phyloP scores from a whole-genome alignment of 225 moss, liverwort and hornwort species.

The Takakia lepidozioides region DNA sequence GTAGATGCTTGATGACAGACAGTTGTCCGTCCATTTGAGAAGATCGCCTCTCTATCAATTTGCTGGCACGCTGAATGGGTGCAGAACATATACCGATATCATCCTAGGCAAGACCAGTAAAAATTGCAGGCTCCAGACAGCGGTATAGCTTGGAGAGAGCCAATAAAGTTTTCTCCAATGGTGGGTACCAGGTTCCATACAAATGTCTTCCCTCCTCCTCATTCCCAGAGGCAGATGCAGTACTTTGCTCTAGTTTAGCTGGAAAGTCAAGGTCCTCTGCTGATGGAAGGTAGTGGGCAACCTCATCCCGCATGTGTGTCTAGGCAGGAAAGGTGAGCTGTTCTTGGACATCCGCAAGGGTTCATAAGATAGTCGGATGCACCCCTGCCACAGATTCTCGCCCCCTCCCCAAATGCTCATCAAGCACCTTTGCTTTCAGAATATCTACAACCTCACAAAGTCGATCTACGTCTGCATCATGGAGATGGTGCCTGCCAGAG shows the following conservation, averaged over 20 bases:
- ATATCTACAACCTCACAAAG: conserved; percentile 46
- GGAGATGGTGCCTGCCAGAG: conserved; percentile 39
- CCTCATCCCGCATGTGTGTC: conserved; percentile 58
- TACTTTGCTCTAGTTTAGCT: too few relatives aligned
- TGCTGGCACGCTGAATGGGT: too few relatives aligned
- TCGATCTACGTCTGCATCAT: conserved; percentile 52
- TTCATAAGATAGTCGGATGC: conserved; percentile 39
- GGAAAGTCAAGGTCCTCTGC: too few relatives aligned
- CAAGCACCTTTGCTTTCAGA: conserved; percentile 41
- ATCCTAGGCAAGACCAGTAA: conserved; percentile 52
- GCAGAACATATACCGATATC: conserved; percentile 35
- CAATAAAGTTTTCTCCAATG: too few relatives aligned
- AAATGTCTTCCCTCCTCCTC: conserved; percentile 23
- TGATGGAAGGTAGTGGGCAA: conserved; percentile 37
- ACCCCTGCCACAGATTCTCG: conserved; percentile 37
- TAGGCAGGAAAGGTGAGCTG: conserved; percentile 45
- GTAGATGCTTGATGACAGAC: conserved; percentile 42
- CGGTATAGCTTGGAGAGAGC: too few relatives aligned
- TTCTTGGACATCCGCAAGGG: conserved; percentile 52
- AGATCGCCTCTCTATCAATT: too few relatives aligned
- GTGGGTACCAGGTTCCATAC: too few relatives aligned
- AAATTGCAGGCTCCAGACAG: too few relatives aligned
- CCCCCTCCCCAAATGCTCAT: too few relatives aligned
- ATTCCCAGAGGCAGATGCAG: too few relatives aligned
- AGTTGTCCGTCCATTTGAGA: conserved; percentile 54